A percentile compares a stretch with the other conserved stretches of the same genome.
phyloP scores from a whole-genome alignment of 306 rosid genomes.

The Arachis stenosperma region DNA sequence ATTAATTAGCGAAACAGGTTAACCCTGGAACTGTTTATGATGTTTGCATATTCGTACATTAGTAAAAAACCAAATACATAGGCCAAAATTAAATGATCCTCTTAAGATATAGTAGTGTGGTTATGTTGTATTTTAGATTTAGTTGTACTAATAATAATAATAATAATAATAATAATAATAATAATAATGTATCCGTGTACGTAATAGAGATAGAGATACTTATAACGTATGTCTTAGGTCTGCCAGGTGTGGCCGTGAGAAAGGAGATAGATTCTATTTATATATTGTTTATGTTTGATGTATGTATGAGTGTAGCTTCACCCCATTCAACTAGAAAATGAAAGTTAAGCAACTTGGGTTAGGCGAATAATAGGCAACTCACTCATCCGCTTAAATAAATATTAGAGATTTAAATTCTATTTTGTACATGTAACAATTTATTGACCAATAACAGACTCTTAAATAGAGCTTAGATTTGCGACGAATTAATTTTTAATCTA shows the following conservation, averaged over 20 bases:
- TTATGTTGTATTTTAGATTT: background rate
- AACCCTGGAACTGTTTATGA: slow-evolving; percentile 4
- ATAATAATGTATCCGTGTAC: slow-evolving; percentile 9
- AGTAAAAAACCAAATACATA: slow-evolving; percentile 27
- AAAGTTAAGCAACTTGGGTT: background rate
- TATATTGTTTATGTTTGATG: too few species aligned
- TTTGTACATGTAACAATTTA: too few species aligned
- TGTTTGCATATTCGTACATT: slow-evolving; percentile 20
- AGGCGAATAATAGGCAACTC: too few species aligned
- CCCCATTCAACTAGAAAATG: slow-evolving; percentile 12
- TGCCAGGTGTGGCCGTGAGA: slow-evolving; percentile 32
- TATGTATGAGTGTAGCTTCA: slow-evolving; percentile 1
- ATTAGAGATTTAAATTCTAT: too few species aligned
- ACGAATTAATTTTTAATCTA: too few species aligned
- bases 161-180: too few species aligned
- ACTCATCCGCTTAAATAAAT: too few species aligned
- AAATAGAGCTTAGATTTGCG: too few species aligned
- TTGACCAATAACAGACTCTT: too few species aligned
- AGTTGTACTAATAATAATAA: background rate
- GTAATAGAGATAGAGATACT: slow-evolving; percentile 5
- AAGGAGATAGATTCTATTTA: background rate
- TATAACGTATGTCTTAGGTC: background rate
- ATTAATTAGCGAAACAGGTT: slow-evolving; percentile 18
- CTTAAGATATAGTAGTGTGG: slow-evolving; percentile 18
- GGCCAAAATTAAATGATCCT: slow-evolving; percentile 30